phyloP scores from a whole-genome alignment of 225 moss, liverwort and hornwort genomes.

The Rhytidiadelphus loreus region DNA sequence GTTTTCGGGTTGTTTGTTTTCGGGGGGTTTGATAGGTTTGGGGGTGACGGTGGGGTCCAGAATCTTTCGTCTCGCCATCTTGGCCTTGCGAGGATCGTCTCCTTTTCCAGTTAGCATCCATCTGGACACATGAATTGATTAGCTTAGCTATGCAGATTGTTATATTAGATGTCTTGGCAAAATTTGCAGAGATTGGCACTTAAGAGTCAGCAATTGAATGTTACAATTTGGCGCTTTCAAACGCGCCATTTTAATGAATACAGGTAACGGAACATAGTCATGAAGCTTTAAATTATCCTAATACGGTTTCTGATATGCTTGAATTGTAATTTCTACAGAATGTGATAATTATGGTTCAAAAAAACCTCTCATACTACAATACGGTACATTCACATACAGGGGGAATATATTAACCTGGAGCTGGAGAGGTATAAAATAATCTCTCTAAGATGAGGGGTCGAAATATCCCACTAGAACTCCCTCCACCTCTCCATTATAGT shows the following conservation, averaged over 20 bases:
- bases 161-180: neutral
- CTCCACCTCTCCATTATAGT: neutral
- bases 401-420: neutral
- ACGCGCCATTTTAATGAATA: neutral
- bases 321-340: neutral
- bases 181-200: neutral
- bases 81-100: constrained; percentile 50
- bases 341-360: neutral
- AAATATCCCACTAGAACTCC: neutral
- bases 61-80: neutral
- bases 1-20: neutral
- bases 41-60: neutral
- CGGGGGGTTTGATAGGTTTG: neutral
- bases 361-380: neutral
- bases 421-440: neutral
- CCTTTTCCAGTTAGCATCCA: constrained; percentile 72
- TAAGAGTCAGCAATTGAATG: neutral
- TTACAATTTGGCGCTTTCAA: neutral
- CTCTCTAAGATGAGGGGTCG: too few relatives aligned
- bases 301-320: neutral
- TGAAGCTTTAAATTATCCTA: neutral
- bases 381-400: neutral
- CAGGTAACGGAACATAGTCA: too few relatives aligned
- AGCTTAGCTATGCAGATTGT: neutral
- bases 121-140: constrained; percentile 7